Conservation (phyloP, 2,329 filamentous ascomycete species). For the Fusarium sp. region DNA sequence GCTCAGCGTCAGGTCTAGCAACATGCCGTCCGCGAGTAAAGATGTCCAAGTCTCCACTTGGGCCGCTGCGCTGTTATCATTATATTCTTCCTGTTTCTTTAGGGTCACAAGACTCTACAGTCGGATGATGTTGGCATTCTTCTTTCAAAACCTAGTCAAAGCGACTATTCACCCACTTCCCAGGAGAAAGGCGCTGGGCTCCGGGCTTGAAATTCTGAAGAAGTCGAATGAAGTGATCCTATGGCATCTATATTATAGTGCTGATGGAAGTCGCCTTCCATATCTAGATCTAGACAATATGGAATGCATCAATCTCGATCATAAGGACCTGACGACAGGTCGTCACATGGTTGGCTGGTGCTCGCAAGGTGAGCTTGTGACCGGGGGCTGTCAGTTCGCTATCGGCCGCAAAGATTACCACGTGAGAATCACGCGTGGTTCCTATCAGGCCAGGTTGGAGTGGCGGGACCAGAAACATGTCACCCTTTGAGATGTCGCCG, state of each 20-base stretch:
- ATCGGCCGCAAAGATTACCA: neutral
- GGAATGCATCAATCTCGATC: accelerated
- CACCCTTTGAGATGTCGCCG: neutral
- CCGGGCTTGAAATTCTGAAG: neutral
- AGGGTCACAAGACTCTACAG: neutral
- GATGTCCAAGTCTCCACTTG: neutral
- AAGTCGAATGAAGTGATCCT: accelerated
- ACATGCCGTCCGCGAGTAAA: neutral
- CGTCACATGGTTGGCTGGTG: slow-evolving; percentile 10
- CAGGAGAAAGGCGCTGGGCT: neutral
- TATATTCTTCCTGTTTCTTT: neutral
- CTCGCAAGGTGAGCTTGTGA: neutral
- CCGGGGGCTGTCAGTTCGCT: neutral
- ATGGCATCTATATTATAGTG: neutral
- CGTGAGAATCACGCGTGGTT: neutral
- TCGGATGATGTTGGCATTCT: neutral
- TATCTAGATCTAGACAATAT: neutral
- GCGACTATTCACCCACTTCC: neutral
- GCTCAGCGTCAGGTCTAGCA: neutral
- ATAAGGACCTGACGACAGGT: neutral
- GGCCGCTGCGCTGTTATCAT: neutral
- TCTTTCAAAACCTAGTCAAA: neutral
- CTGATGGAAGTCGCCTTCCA: neutral
- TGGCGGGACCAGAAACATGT: neutral
- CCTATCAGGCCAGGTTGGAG: neutral